Evolutionary conservation across 805 yeast species (phyloP), one percentile per base, ranked within the genome.

Genomic region (Komagataella ulmi): DNA sequence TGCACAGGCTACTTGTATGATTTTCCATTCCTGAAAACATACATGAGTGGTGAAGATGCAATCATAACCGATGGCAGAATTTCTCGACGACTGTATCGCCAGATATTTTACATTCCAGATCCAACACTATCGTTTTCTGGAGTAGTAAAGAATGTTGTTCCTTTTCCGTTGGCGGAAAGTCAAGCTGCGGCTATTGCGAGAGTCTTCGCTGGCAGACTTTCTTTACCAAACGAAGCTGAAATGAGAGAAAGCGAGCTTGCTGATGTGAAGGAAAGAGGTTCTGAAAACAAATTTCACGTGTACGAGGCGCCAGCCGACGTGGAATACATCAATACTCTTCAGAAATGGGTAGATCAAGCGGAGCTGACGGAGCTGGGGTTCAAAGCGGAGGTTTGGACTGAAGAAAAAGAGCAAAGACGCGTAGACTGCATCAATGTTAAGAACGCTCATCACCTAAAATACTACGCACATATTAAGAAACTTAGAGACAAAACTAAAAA

Each of bases 1-100:
- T 85, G 87, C 49, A 86, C 95, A 0, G 95, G 95, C 1, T 87
- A 85, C 62, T 68, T 79, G 47, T 80, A 80, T 59, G 74, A 79
- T 44, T 70, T 77, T 52, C 93, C 95, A 18, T 84, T 77, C 57
- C 63, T 87, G 50, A 71, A 75, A 47, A 56, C 55, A 40, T 66
- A 66, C 50, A 21, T 50, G 7, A 56, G 53, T 10, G 65, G 66
- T 8, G 62, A 58, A 19, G 24, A 58, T 14, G 57, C 67, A 2
- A 52, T 65, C 7, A 50, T 59, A 43, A 58, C 61, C 8, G 61
- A 67, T 52, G 78, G 79, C 3, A 54, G 55, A 18, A 65, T 66
- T 46, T 60, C 75, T 10, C 65, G 69, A 46, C 62, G 66, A 12
- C 49, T 71, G n/a, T 74, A 72, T 59, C 68, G 73, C 54, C 79